A percentile compares a stretch with the other conserved stretches of the same genome.
phyloP scores from a whole-genome alignment of 257 asterid genomes.

The Scutellaria galericulata region DNA sequence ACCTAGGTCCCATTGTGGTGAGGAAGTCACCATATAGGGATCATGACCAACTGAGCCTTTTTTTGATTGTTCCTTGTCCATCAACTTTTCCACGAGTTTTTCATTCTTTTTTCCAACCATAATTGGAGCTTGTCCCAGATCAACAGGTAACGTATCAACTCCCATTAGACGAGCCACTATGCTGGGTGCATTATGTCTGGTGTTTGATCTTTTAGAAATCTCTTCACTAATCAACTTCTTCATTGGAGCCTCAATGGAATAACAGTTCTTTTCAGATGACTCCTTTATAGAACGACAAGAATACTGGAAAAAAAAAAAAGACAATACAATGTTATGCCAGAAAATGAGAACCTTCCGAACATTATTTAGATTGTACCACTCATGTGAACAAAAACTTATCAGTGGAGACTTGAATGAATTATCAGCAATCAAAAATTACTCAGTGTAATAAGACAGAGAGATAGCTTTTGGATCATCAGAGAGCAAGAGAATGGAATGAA shows the following conservation, averaged over 20 bases:
- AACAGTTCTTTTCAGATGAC: conserved; percentile 47
- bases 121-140: conserved; percentile 42
- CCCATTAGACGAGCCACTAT: conserved; percentile 91
- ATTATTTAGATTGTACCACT: not conserved
- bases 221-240: conserved; percentile 73
- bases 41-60: conserved; percentile 42
- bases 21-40: conserved; percentile 41
- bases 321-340: conserved; percentile 10
- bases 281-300: conserved; percentile 45
- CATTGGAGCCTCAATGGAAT: conserved; percentile 67
- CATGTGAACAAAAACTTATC: not conserved
- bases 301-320: conserved; percentile 49
- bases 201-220: conserved; percentile 54
- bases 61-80: conserved; percentile 41
- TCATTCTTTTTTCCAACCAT: conserved; percentile 44
- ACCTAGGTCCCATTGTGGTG: conserved; percentile 41
- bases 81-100: conserved; percentile 30
- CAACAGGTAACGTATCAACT: conserved; percentile 70
- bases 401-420: conserved; percentile 15
- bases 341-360: conserved; percentile 2
- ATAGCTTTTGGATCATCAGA: conserved; percentile 7
- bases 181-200: conserved; percentile 59
- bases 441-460: not conserved
- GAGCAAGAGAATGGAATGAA: not conserved
- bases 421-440: conserved; percentile 7